Evolutionary conservation across 2,329 filamentous ascomycete genomes (phyloP).

Genomic region (Fusarium chaquense): DNA sequence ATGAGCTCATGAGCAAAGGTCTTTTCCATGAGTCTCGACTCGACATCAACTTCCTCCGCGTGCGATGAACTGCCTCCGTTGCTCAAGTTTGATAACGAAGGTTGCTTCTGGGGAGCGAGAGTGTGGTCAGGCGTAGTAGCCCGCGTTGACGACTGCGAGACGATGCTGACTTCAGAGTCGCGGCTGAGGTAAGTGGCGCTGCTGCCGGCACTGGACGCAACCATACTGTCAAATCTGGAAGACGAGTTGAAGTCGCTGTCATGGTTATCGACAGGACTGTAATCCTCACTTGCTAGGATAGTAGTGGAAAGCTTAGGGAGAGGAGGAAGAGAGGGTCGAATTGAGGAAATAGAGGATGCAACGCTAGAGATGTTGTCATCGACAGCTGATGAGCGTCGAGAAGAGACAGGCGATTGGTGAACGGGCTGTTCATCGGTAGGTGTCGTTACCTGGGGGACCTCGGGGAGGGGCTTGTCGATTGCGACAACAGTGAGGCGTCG

Average conservation of each 20-base stretch:
- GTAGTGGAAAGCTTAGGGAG: slow-evolving; percentile 69
- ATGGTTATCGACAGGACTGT: slow-evolving; percentile 61
- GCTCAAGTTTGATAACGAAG: slow-evolving; percentile 77
- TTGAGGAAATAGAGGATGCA: slow-evolving; percentile 61
- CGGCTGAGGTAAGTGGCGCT: slow-evolving; percentile 83
- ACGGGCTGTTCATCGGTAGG: slow-evolving; percentile 50
- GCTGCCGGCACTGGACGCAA: slow-evolving; percentile 81
- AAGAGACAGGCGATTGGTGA: slow-evolving; percentile 53
- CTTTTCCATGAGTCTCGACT: slow-evolving; percentile 87
- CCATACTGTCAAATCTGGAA: slow-evolving; percentile 75
- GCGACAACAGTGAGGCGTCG: slow-evolving; percentile 58
- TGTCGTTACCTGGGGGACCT: slow-evolving; percentile 68
- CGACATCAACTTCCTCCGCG: slow-evolving; percentile 82
- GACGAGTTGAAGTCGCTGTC: slow-evolving; percentile 64
- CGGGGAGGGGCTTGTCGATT: slow-evolving; percentile 76
- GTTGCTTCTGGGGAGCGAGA: slow-evolving; percentile 66
- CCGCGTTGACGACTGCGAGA: slow-evolving; percentile 86
- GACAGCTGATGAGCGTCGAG: slow-evolving; percentile 58
- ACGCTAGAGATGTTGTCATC: slow-evolving; percentile 59
- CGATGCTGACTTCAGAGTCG: slow-evolving; percentile 82
- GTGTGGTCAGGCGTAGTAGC: slow-evolving; percentile 85
- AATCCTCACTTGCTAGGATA: slow-evolving; percentile 61
- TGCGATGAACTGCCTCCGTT: slow-evolving; percentile 72
- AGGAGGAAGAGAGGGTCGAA: slow-evolving; percentile 64
- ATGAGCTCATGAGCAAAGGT: slow-evolving; percentile 93